These are phyloP conservation scores for Pleomassaria siparia DNA, from an alignment of 2,329 filamentous ascomycete species.

Conservation along the genomic window DNA sequence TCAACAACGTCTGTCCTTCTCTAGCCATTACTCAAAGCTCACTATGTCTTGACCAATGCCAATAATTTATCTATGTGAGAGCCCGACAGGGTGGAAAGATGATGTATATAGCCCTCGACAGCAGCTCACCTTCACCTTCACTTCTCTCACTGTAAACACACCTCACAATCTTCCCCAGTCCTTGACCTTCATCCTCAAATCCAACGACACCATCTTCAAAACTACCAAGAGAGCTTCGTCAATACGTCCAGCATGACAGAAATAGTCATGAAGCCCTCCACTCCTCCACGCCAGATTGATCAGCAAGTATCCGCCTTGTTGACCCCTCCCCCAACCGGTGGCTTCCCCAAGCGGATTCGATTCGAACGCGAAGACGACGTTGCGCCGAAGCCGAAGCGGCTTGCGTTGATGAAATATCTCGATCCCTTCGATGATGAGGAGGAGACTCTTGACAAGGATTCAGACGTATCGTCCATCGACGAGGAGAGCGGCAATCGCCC, in stretches of 20 bases:
- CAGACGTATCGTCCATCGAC: background rate
- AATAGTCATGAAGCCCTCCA: background rate
- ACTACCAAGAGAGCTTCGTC: background rate
- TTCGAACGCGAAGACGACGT: constrained; percentile 6
- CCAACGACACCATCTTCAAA: no score
- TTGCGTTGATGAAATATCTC: background rate
- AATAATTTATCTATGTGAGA: background rate
- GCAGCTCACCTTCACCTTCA: constrained; percentile 6
- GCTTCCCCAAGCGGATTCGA: constrained; percentile 8
- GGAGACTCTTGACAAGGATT: constrained; percentile 1
- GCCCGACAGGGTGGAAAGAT: background rate
- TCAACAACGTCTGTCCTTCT: no score
- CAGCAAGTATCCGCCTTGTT: background rate
- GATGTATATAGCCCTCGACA: background rate
- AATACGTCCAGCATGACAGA: background rate
- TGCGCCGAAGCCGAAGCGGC: constrained; percentile 6
- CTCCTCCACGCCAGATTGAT: background rate
- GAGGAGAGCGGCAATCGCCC: background rate
- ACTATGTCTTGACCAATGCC: no score
- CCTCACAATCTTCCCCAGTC: background rate
- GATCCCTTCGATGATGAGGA: constrained; percentile 12
- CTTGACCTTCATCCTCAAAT: no score
- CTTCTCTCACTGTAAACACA: background rate
- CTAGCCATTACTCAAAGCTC: no score
- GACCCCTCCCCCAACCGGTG: constrained; percentile 25